These are phyloP conservation scores for Lenwebbia sp. DNA, from an alignment of 345 rosid species.

Conservation along the genomic window DNA sequence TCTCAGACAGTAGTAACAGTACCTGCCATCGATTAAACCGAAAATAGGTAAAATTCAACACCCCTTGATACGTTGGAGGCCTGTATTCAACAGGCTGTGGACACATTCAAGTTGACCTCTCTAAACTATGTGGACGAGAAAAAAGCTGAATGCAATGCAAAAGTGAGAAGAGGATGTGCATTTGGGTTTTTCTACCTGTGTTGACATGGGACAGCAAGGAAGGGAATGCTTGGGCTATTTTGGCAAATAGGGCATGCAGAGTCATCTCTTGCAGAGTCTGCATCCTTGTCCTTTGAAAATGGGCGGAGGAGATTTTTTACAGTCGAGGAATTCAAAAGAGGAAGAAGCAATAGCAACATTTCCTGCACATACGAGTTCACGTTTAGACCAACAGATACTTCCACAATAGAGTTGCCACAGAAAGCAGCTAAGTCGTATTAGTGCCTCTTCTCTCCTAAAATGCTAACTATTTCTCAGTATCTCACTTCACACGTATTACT, in stretches of 20 bases:
- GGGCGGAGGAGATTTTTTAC: slow-evolving; percentile 65
- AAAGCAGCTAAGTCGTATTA: neutral
- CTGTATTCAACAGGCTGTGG: neutral
- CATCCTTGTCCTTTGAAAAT: slow-evolving; percentile 76
- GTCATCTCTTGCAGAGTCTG: slow-evolving; percentile 41
- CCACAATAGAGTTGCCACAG: neutral
- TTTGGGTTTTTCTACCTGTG: slow-evolving; percentile 51
- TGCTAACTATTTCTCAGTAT: neutral
- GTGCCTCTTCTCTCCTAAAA: neutral
- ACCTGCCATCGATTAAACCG: slow-evolving; percentile 41
- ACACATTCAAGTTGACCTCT: neutral
- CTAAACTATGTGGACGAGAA: neutral
- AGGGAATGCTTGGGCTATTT: slow-evolving; percentile 68
- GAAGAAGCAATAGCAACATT: slow-evolving; percentile 90
- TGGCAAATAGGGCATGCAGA: slow-evolving; percentile 76
- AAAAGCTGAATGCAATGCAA: neutral
- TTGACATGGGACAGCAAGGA: slow-evolving; percentile 85
- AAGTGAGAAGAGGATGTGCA: neutral
- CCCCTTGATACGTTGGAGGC: neutral
- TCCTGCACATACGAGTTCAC: slow-evolving; percentile 41
- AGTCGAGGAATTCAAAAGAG: slow-evolving; percentile 90
- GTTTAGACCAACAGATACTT: neutral
- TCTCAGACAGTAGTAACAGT: slow-evolving; percentile 87
- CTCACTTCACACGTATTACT: neutral
- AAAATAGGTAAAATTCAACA: neutral